These are phyloP conservation scores for Xylaria sp. DNA, from an alignment of 495 filamentous ascomycete species.

Conservation along the genomic window DNA sequence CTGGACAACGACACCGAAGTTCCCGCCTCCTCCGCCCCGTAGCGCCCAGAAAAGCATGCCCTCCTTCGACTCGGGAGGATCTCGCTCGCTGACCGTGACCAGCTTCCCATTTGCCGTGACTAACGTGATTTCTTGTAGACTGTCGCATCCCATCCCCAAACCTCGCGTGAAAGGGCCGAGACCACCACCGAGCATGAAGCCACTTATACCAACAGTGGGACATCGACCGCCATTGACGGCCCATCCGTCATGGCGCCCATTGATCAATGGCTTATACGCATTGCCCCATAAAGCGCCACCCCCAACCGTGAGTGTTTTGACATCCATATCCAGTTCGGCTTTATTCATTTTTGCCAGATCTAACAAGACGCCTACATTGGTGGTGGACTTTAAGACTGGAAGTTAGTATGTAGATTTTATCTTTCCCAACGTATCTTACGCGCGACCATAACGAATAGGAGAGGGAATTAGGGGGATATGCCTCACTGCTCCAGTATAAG, in stretches of 20 bases:
- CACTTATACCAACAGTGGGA: constrained; percentile 39
- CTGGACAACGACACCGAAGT: background rate
- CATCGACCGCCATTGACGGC: constrained; percentile 40
- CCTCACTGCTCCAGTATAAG: background rate
- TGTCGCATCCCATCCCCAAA: background rate
- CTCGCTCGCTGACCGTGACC: background rate
- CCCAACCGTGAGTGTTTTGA: background rate
- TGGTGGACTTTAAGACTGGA: background rate
- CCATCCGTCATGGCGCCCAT: constrained; percentile 26
- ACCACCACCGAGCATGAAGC: constrained; percentile 37
- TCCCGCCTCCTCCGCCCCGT: background rate
- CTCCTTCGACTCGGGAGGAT: background rate
- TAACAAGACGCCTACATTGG: background rate
- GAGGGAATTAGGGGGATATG: background rate
- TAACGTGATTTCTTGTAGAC: background rate
- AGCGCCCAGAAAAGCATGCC: background rate
- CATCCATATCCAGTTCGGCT: background rate
- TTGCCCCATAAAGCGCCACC: background rate
- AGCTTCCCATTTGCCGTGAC: background rate
- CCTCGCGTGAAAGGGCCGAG: constrained; percentile 24
- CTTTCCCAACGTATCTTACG: too few relatives aligned
- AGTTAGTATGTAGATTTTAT: background rate
- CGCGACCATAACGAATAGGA: background rate
- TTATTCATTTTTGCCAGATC: background rate
- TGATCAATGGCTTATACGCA: background rate